Evolutionary conservation across 371 early-diverging fungal genomes (phyloP), one percentile per base, ranked within the genome.

Genomic region (Cokeromyces recurvatus): DNA sequence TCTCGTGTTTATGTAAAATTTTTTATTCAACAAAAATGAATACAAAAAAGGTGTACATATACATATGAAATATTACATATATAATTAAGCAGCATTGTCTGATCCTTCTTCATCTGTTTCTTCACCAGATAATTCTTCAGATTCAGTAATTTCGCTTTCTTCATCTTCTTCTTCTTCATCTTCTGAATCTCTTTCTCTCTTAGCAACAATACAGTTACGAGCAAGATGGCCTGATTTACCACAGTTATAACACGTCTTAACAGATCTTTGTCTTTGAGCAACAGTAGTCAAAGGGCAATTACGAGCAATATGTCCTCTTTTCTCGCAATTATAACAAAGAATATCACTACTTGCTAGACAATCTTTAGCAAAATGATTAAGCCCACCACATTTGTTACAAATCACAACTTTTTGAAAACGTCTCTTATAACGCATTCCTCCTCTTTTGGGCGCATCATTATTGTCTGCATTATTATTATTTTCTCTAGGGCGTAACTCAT

Each of bases 301-400:
- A 48, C 79, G 77, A 27, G 77, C 74, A 46, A 81, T 57, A 43
- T 83, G 84, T 0, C 84, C 84, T 50, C 72, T 76, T 29, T 68
- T 68, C 22, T 68, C 66, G 31, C 84, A 84, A 39, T 74, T 72
- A 46, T 75, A 80, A 50, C 84, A 84, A 40, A 79, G 73, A 34
- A 76, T 67, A 25, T 51, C 65, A 23, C 48, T 73, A n/a, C 35
- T 34, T 34, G 81, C 84, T 56, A 74, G 71, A 58, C 84, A 83
- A 39, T 83, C 80, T 32, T 75, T 73, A 17, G 84, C 80, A 61
- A 68, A 79, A 48, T 84, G 84, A 43, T 84, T 84, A 39, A 44
- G 43, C 40, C 66, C 61, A 36, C 81, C 78, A 43, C 84, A 83
- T 39, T 79, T 73, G 59, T 77, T 74, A 41, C 84, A 83, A 14